phyloP scores from a whole-genome alignment of 2,329 filamentous ascomycete species.

The Cryphonectria nitschkei region DNA sequence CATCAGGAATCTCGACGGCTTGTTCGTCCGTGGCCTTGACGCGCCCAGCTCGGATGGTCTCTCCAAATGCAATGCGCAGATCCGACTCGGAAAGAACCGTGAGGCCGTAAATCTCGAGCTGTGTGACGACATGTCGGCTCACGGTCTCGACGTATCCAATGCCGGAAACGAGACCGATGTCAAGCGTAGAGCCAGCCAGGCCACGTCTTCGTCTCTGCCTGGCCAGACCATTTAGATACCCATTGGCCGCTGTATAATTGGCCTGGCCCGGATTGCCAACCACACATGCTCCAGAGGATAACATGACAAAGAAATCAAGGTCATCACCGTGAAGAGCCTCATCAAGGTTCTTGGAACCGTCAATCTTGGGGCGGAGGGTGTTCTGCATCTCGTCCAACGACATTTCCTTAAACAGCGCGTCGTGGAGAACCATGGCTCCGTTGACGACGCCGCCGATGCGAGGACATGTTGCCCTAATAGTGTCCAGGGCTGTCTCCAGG shows the following conservation, averaged over 20 bases:
- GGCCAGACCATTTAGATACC: conserved; percentile 42
- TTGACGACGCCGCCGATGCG: conserved; percentile 24
- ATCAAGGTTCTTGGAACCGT: conserved; percentile 34
- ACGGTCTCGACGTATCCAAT: conserved; percentile 44
- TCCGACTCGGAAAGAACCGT: conserved; percentile 1
- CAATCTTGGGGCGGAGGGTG: conserved; percentile 35
- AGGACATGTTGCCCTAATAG: conserved; percentile 16
- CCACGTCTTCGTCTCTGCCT: conserved; percentile 42
- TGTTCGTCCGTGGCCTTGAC: neutral
- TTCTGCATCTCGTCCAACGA: conserved; percentile 28
- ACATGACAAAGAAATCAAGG: conserved; percentile 39
- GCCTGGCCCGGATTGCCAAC: conserved; percentile 40
- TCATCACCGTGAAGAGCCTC: conserved; percentile 31
- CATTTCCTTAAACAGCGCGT: conserved; percentile 24
- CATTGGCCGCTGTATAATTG: conserved; percentile 49
- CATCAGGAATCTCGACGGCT: conserved; percentile 3
- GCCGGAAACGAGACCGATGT: conserved; percentile 45
- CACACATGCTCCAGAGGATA: conserved; percentile 36
- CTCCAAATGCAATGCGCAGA: neutral
- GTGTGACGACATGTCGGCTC: conserved; percentile 17
- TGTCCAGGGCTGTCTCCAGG: neutral
- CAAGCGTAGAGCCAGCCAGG: conserved; percentile 42
- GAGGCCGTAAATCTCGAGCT: conserved; percentile 21
- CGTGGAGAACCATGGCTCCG: conserved; percentile 29
- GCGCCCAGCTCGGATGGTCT: conserved; percentile 6